phyloP scores from a whole-genome alignment of 768 basidiomycete genomes.

The Mycena galericulata region DNA sequence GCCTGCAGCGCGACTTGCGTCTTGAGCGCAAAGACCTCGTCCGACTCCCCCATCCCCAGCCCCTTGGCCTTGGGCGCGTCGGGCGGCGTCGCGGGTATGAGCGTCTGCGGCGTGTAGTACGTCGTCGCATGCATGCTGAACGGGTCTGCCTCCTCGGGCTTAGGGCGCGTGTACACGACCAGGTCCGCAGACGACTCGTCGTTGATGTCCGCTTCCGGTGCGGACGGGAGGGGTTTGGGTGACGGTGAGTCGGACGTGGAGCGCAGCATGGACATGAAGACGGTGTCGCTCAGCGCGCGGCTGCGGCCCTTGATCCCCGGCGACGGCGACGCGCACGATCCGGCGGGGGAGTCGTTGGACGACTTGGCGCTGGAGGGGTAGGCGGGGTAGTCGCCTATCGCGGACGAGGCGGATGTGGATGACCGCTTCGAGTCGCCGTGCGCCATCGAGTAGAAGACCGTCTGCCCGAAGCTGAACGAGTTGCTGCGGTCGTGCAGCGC shows the following conservation, averaged over 20 bases:
- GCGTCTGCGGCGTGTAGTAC: constrained; percentile 81
- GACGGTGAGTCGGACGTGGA: constrained; percentile 49
- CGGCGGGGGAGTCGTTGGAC: constrained; percentile 38
- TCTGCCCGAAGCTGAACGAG: constrained; percentile 77
- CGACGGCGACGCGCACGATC: constrained; percentile 43
- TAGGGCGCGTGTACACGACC: constrained; percentile 53
- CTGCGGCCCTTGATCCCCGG: constrained; percentile 53
- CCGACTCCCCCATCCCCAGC: constrained; percentile 78
- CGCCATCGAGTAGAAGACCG: constrained; percentile 67
- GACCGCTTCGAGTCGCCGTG: constrained; percentile 39
- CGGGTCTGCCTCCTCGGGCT: constrained; percentile 74
- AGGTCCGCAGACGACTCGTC: constrained; percentile 65
- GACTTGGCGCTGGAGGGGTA: constrained; percentile 42
- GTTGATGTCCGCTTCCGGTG: constrained; percentile 74
- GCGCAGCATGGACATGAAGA: constrained; percentile 69
- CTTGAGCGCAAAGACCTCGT: constrained; percentile 76
- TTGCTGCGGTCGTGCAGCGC: constrained; percentile 68
- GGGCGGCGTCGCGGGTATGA: constrained; percentile 77
- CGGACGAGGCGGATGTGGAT: constrained; percentile 35
- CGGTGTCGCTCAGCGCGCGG: constrained; percentile 73
- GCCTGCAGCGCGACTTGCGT: constrained; percentile 81
- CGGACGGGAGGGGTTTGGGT: no score
- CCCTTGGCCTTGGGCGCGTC: constrained; percentile 58
- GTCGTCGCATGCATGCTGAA: constrained; percentile 80
- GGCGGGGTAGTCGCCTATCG: constrained; percentile 12